Evolutionary conservation across 345 rosid genomes (phyloP), one percentile per base, ranked within the genome.

Genomic region (Limnanthes douglasii): DNA sequence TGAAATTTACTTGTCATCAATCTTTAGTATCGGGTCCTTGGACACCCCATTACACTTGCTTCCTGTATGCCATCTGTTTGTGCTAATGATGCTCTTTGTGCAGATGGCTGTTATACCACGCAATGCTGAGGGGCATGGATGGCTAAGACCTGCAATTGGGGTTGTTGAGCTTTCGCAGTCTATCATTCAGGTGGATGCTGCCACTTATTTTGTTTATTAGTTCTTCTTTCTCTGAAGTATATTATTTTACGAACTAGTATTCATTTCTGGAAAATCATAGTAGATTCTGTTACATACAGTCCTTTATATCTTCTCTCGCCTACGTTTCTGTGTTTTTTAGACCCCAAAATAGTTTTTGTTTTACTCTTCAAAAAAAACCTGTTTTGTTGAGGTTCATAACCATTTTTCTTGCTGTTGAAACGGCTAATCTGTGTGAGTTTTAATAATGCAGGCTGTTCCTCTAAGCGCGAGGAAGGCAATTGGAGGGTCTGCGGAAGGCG

Each of bases 71-170:
- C n/a, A n/a, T n/a, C n/a, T n/a, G n/a, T n/a, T n/a, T n/a, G n/a
- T 18, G 8, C 5, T 3, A 8, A 4, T 45, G n/a, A 1, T 18
- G 11, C 12, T 31, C 8, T 7, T 9, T 18, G 23, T 60, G 56
- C 73, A 92, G 99, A 81, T 92, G 96, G 96, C 99, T 4, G 63
- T 92, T 49, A 57, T 69, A 45, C 96, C 96, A 1, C 96, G 86
- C 18, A 78, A 78, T 42, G 55, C 85, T 16, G 93, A 73, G 61
- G 94, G 88, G 36, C 93, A 75, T 71, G 99, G 99, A 59, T 85
- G 99, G 99, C 68, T 85, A 53, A 81, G 99, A 60, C 99, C 99
- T 42, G 96, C 94, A 20, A 51, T 64, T 26, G 99, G 99, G 49
- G 94, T 92, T 33, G 64, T 70, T 51, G 99, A 92, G 61, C 96